phyloP scores from a whole-genome alignment of 2,329 filamentous ascomycete species.

The Boeremia lycopersici region DNA sequence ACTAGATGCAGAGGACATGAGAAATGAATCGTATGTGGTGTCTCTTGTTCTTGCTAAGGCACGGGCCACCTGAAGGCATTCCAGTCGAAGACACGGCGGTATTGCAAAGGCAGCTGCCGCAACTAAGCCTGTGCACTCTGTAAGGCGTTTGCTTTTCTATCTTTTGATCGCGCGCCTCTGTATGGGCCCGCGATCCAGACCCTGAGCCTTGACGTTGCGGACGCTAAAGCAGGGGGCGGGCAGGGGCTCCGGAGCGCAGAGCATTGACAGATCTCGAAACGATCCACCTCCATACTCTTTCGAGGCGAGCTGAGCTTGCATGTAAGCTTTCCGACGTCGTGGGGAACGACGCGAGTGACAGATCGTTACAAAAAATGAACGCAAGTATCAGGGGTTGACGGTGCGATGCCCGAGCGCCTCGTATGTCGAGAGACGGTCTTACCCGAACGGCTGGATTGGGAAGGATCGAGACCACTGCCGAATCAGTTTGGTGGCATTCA shows the following conservation, averaged over 20 bases:
- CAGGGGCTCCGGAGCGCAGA: background rate
- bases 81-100: background rate
- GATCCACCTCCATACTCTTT: background rate
- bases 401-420: constrained; percentile 1
- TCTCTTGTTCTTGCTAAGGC: background rate
- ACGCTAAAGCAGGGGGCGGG: constrained; percentile 7
- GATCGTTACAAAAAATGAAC: background rate
- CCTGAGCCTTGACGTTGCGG: constrained; percentile 1
- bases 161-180: background rate
- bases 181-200: background rate
- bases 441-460: background rate
- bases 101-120: background rate
- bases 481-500: background rate
- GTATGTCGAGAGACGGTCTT: background rate
- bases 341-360: background rate
- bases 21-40: no score
- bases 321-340: background rate
- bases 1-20: no score
- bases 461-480: background rate
- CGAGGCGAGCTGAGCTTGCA: background rate
- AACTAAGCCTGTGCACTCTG: background rate
- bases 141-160: background rate
- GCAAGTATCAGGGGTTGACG: constrained; percentile 7
- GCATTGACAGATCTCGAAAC: background rate
- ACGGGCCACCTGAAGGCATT: background rate